phyloP scores from a whole-genome alignment of 345 rosid species.

The Populus tremula region DNA sequence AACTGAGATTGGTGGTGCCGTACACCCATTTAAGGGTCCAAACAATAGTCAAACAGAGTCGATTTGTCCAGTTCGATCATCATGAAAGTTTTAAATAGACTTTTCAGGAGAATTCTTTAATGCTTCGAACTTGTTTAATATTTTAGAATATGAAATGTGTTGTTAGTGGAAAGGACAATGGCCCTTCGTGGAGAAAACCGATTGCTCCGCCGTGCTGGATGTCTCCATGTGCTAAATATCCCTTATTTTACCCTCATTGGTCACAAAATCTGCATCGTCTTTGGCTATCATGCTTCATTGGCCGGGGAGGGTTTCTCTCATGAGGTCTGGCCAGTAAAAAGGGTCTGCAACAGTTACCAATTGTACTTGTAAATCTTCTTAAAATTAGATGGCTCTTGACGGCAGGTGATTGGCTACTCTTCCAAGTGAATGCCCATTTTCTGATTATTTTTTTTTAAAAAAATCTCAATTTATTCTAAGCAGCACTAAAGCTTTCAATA shows the following conservation, averaged over 20 bases:
- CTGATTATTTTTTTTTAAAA: not conserved
- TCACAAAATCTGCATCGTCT: not conserved
- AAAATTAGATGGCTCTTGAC: not conserved
- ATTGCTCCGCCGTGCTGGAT: not conserved
- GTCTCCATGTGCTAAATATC: not conserved
- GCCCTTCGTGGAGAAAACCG: not conserved
- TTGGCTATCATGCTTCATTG: not conserved
- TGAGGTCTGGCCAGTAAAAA: not conserved
- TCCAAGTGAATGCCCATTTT: not conserved
- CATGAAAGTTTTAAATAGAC: not conserved
- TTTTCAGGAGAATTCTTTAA: not conserved
- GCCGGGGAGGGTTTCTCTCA: not conserved
- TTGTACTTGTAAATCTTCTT: too few relatives aligned
- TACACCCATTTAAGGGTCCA: not conserved
- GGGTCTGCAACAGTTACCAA: too few relatives aligned
- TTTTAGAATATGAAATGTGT: not conserved
- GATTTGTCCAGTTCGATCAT: not conserved
- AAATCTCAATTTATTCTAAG: not conserved
- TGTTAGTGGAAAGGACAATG: not conserved
- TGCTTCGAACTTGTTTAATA: not conserved
- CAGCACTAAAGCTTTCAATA: not conserved
- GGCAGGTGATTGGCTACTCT: not conserved
- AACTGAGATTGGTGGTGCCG: slow-evolving; percentile 26
- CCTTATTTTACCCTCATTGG: not conserved
- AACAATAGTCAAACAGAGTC: not conserved